Evolutionary conservation across 306 rosid species (phyloP).

Genomic region (Canavalia gladiata): DNA sequence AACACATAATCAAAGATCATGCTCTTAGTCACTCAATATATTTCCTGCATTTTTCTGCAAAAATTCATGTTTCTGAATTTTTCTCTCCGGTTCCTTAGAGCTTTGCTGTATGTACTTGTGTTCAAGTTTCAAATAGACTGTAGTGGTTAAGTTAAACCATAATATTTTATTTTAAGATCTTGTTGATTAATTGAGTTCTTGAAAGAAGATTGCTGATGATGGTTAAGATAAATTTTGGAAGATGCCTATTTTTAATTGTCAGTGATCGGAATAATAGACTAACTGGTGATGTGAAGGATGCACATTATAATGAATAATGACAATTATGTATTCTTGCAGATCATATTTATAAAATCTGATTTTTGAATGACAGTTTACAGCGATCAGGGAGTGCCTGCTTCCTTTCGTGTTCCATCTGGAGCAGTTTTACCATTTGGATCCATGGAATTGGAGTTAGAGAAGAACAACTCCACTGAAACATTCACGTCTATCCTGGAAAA

Average conservation of each 20-base stretch:
- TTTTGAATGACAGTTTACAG: constrained; percentile 70
- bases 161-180: not conserved
- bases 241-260: constrained; percentile 14
- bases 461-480: constrained; percentile 65
- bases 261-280: constrained; percentile 9
- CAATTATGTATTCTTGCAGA: constrained; percentile 35
- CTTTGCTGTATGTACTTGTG: not conserved
- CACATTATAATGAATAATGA: constrained; percentile 14
- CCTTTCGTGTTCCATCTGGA: constrained; percentile 83
- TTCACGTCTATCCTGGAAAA: constrained; percentile 71
- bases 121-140: not conserved
- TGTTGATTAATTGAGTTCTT: not conserved
- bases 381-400: constrained; percentile 85
- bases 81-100: not conserved
- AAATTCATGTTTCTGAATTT: not conserved
- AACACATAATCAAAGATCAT: not conserved
- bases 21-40: not conserved
- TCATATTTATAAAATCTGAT: constrained; percentile 44
- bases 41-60: not conserved
- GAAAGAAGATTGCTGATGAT: constrained; percentile 9
- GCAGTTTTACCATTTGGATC: constrained; percentile 96
- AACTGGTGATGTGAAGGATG: constrained; percentile 11
- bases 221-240: constrained; percentile 5
- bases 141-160: constrained; percentile 14
- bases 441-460: constrained; percentile 83